Conservation (phyloP, 2,329 filamentous ascomycete genomes). For the Daldinia sp. region DNA sequence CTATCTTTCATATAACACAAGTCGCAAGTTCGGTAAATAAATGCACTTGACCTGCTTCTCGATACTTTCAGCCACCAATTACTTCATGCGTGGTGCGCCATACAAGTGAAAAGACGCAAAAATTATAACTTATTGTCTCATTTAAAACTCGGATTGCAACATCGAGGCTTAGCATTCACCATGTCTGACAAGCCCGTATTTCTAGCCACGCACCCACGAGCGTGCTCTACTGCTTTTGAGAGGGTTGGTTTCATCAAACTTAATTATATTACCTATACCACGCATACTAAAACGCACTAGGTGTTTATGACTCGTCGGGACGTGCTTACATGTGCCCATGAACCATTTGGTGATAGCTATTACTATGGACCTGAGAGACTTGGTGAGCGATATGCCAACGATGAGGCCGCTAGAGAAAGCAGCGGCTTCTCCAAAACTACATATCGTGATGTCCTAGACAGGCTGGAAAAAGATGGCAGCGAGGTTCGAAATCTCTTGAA, state of each 20-base stretch:
- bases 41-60: constrained; percentile 43
- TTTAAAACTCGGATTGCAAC: constrained; percentile 45
- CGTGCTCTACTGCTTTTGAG: constrained; percentile 97
- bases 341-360: constrained; percentile 96
- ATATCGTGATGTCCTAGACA: constrained; percentile 81
- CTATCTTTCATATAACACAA: constrained; percentile 12
- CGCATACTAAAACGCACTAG: constrained; percentile 57
- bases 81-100: constrained; percentile 49
- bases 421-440: constrained; percentile 78
- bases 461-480: constrained; percentile 76
- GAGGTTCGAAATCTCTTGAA: constrained; percentile 69
- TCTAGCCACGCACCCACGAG: constrained; percentile 91
- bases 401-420: constrained; percentile 65
- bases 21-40: constrained; percentile 31
- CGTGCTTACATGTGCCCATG: constrained; percentile 85
- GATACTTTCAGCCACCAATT: constrained; percentile 46
- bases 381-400: constrained; percentile 80
- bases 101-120: constrained; percentile 40
- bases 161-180: constrained; percentile 47
- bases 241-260: constrained; percentile 68
- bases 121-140: constrained; percentile 32
- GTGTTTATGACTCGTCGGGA: constrained; percentile 97
- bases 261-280: constrained; percentile 20
- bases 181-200: constrained; percentile 90
- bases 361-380: constrained; percentile 95